Percentiles rank a stretch among this genome's conserved stretches.
phyloP scores from a whole-genome alignment of 2,329 filamentous ascomycete genomes.

The Scleromitrula shiraiana region DNA sequence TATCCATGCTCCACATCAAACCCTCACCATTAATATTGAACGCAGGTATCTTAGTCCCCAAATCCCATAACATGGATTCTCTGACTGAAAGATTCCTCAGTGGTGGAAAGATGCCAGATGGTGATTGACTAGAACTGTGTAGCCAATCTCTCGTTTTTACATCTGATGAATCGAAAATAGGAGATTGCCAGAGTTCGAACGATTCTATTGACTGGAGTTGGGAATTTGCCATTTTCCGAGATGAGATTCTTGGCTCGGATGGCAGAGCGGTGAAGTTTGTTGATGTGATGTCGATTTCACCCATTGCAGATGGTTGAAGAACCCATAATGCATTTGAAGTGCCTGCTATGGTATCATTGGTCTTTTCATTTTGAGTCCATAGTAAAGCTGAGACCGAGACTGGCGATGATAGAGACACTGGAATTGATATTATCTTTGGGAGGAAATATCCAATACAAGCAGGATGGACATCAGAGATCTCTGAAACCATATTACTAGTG shows the following conservation, averaged over 20 bases:
- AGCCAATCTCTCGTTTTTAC: conserved; percentile 1
- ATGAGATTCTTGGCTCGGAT: background rate
- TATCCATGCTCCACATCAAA: conserved; percentile 1
- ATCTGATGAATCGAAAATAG: no score
- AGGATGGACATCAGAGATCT: conserved; percentile 10
- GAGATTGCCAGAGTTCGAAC: conserved; percentile 1
- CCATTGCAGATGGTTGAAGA: background rate
- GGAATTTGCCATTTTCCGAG: background rate
- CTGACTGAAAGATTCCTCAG: background rate
- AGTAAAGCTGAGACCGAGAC: no score
- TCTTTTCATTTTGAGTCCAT: no score
- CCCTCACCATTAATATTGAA: no score
- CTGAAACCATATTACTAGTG: conserved; percentile 2
- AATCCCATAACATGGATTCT: background rate
- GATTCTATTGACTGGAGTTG: background rate
- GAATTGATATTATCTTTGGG: no score
- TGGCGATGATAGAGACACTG: no score
- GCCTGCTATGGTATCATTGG: no score
- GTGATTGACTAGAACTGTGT: background rate
- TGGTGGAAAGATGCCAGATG: background rate
- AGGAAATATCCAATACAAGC: conserved; percentile 14
- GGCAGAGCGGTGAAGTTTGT: no score
- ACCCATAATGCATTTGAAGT: background rate
- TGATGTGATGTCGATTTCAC: no score
- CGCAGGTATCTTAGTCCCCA: no score